Evolutionary conservation across 768 basidiomycete genomes (phyloP), one percentile per base, ranked within the genome.

Genomic region (Pholiota molesta): DNA sequence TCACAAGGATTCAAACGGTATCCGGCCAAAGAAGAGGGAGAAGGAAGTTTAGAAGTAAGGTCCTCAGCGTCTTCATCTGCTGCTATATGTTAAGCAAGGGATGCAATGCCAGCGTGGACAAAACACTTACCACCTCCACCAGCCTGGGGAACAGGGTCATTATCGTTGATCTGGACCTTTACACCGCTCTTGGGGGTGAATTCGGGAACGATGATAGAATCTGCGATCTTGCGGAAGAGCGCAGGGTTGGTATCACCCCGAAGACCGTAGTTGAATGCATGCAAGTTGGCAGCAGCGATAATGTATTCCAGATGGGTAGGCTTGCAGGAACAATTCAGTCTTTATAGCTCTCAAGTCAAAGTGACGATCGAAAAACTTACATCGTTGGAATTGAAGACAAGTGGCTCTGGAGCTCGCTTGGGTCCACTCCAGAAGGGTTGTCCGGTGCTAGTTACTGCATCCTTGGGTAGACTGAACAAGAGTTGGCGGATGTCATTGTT

Each of bases 361-460:
- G 19, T 55, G 5, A 21, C 65, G 17, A 10, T 29, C 7, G 17
- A 53, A 21, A n/a, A 0, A 78, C 92, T 75, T 71, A 98, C 97
- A 70, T 98, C 89, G 66, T 83, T 89, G 10, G 93, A 85, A 76
- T 95, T 83, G 77, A 99, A 99, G 5, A 80, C 80, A 65, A 99
- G 79, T 28, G 97, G 82, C 53, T 98, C 95, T 13, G 97, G 97
- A 7, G 96, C 97, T 62, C 97, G 87, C 81, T 99, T 99, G 2
- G 97, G 97, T 19, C 96, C 95, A 68, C 94, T 96, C 97, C 97
- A 99, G 85, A 99, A 99, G 11, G 95, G 96, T 68, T 95, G 93
- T 5, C 97, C 97, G 19, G 88, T 90, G 70, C 86, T 94, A 8
- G 96, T 95, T 52, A 92, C 78, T 40, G 92, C 90, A 73, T 99